Base-by-base conservation (phyloP, 2,329 filamentous ascomycete species). In the Neurospora sp. region DNA sequence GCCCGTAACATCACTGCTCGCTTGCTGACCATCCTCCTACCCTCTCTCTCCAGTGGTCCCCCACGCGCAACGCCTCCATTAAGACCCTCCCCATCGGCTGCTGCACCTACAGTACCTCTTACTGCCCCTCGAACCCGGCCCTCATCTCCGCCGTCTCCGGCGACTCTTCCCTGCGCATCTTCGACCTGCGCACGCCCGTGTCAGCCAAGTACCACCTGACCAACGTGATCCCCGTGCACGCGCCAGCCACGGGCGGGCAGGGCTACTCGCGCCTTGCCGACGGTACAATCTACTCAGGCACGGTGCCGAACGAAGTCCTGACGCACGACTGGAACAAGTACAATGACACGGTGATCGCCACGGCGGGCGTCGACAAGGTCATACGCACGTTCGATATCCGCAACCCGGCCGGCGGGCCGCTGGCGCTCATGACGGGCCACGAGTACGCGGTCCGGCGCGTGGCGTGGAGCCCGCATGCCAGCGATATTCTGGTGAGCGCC, bases 241-340 rank as follows among this genome's bases (percentile, higher is more conserved):
- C 88, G 2, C 84, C 87, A 0, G 84, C 87, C 17, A 58, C 70
- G 11, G 66, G 70, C 39, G 52, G 52, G 28, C 69, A 81, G 82
- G 10, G 52, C 68, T 67, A 81, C 82, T 11, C 74, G 76, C 73
- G 73, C 74, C 66, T 72, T 62, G 38, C 70, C 13, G 75, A 77
- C 38, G 75, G 77, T 17, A 77, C 75, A 68, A 75, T 73, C 38
- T 77, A 74, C 71, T 79, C 77, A 67, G 82, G 81, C 38, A 78
- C 81, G 40, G 80, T 88, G n/a, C 93, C 93, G 0, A 86, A 89
- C 10, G 96, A 99, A 83, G 89, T 93, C 43, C 86, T 99, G 39
- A 97, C 94, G 0, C 96, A 98, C 81, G 96, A 99, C 80, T 99
- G 96, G 96, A 99, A 99, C 83, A 99, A 99, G 81, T 99, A 99